phyloP scores from a whole-genome alignment of 1,139 yeast genomes.

The Kodamaea alishanica region DNA sequence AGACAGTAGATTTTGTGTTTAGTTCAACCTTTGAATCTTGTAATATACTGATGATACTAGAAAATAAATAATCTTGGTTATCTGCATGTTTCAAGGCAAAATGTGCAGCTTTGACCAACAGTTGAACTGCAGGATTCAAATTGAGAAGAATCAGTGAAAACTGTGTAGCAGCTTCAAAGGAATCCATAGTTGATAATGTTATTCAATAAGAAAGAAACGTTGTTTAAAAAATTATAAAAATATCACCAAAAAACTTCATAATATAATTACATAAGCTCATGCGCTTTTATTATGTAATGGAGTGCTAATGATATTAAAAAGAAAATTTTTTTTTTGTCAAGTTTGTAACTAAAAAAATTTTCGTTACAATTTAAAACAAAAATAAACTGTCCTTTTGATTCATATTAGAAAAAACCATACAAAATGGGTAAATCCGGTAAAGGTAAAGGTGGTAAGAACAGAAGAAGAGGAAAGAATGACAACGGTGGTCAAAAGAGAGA shows the following conservation, averaged over 20 bases:
- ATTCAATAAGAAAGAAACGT: no score
- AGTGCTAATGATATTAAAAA: no score
- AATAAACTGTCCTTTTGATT: no score
- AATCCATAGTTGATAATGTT: constrained; percentile 49
- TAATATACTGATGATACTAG: constrained; percentile 68
- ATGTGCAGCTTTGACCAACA: constrained; percentile 52
- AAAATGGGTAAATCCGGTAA: constrained; percentile 51
- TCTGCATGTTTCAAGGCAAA: constrained; percentile 60
- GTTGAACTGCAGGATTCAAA: constrained; percentile 61
- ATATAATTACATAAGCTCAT: no score
- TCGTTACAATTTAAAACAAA: no score
- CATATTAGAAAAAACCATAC: constrained; percentile 1
- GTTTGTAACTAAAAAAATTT: no score
- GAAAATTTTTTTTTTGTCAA: no score
- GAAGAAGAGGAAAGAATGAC: constrained; percentile 99
- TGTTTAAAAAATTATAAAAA: no score
- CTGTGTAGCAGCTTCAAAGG: constrained; percentile 73
- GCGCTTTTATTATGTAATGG: no score
- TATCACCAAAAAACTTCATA: no score
- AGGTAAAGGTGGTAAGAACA: constrained; percentile 73
- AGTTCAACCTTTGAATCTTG: constrained; percentile 46
- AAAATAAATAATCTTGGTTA: constrained; percentile 67
- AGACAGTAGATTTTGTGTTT: constrained; percentile 60
- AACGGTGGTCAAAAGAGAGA: constrained; percentile 92
- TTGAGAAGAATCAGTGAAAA: constrained; percentile 58